These are phyloP conservation scores for Solanum piurae DNA, from an alignment of 257 asterid genomes.

Conservation along the genomic window DNA sequence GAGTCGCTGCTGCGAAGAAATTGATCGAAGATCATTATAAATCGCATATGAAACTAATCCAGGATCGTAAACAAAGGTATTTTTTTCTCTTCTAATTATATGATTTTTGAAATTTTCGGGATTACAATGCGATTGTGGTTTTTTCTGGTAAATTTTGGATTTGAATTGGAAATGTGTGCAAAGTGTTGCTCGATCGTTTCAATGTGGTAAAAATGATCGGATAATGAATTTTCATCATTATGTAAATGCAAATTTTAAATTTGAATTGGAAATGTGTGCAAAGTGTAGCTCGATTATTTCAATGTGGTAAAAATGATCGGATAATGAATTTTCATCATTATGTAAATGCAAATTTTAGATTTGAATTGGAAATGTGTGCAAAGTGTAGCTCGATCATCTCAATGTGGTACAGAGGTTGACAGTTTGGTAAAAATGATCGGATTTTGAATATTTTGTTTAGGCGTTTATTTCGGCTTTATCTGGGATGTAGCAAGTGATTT, in stretches of 20 bases:
- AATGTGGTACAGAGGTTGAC: background rate
- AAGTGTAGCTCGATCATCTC: background rate
- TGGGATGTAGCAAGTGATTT: background rate
- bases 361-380: background rate
- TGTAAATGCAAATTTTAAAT: too few relatives aligned
- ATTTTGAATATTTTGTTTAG: background rate
- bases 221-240: background rate
- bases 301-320: background rate
- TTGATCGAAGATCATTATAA: constrained; percentile 73
- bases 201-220: background rate
- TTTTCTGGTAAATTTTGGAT: background rate
- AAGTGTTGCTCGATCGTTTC: background rate
- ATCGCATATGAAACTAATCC: constrained; percentile 51
- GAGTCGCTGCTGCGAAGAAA: constrained; percentile 80
- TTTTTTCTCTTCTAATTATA: background rate
- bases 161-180: background rate
- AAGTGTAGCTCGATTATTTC: background rate
- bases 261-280: background rate
- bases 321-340: background rate
- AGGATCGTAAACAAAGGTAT: constrained; percentile 32
- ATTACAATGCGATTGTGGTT: background rate
- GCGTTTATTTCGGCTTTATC: background rate
- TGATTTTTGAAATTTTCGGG: background rate
- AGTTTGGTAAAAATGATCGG: background rate
- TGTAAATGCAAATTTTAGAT: too few relatives aligned